Base-by-base conservation (phyloP, 441 rosid genomes). In the Erodium trifolium region DNA sequence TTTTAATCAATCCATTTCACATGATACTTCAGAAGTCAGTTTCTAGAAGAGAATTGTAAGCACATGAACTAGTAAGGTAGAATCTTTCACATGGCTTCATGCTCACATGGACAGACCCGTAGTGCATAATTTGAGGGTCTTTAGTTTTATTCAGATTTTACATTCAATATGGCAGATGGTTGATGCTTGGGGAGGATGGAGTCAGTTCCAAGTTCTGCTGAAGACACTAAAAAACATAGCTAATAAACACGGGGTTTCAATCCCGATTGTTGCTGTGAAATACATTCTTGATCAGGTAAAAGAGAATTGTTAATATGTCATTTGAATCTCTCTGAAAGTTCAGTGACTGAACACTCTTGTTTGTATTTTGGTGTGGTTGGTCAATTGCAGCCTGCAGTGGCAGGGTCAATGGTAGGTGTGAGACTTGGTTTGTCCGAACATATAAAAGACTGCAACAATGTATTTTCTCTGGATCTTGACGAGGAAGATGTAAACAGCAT, bases 171-270 rank as follows among this genome's bases (percentile, higher is more conserved):
- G 65, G 70, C 84, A 92, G 98, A 88, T 90, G 95, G 87, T 88
- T 75, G 98, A 93, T 86, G 91, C 97, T 8, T 91, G 96, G 96
- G 99, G 99, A 86, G 96, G 93, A 59, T 93, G 99, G 99, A 70
- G 80, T 78, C 87, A 76, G 35, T 93, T 93, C 80, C 99, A 93
- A 86, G 81, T 68, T 68, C 71, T 93, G 78, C 90, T 91, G 71
- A 77, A 79, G 79, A 87, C 93, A 0, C 87, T 91, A 41, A 93
- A 91, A 70, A 78, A 62, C 19, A 70, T 93, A 80, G 88, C 95
- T 45, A 41, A 86, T 57, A 93, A 91, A 78, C 99, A 93, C 62
- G 92, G 93, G 27, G 95, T 89, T 74, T 84, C 93, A 39, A 93
- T 93, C 73, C 92, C 99, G 5, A 81, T 88, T 14, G 97, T 91